phyloP scores from a whole-genome alignment of 2,329 filamentous ascomycete genomes.

The Trichoderma sp. region DNA sequence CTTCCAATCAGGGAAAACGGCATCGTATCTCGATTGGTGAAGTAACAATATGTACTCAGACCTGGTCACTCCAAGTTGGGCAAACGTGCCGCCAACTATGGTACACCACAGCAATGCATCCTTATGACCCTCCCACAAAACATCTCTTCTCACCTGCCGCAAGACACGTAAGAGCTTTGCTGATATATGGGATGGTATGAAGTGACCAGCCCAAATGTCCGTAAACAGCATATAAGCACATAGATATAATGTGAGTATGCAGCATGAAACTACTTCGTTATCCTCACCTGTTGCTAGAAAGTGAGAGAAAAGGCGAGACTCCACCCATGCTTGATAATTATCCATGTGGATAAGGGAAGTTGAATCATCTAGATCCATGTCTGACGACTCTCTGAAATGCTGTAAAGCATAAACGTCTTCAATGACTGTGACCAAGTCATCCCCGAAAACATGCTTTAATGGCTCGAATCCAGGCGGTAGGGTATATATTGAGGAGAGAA shows the following conservation, averaged over 20 bases:
- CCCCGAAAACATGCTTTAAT: background rate
- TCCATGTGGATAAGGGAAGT: background rate
- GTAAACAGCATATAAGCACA: background rate
- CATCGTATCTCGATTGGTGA: background rate
- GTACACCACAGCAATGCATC: background rate
- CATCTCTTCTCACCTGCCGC: background rate
- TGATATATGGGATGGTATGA: conserved; percentile 6
- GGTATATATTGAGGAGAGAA: background rate
- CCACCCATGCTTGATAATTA: background rate
- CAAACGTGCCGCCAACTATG: background rate
- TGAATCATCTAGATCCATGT: background rate
- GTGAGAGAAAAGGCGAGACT: background rate
- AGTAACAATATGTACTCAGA: background rate
- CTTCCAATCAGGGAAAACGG: background rate
- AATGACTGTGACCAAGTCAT: background rate
- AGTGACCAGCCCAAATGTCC: background rate
- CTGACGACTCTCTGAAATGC: background rate
- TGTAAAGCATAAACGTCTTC: conserved; percentile 1
- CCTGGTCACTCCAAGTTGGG: background rate
- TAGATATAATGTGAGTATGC: background rate
- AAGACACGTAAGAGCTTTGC: background rate
- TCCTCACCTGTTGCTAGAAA: background rate
- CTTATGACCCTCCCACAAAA: background rate
- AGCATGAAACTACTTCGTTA: background rate
- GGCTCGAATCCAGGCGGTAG: background rate